Evolutionary conservation across 305 asterid genomes (phyloP).

Genomic region (Fraxinus greggii): DNA sequence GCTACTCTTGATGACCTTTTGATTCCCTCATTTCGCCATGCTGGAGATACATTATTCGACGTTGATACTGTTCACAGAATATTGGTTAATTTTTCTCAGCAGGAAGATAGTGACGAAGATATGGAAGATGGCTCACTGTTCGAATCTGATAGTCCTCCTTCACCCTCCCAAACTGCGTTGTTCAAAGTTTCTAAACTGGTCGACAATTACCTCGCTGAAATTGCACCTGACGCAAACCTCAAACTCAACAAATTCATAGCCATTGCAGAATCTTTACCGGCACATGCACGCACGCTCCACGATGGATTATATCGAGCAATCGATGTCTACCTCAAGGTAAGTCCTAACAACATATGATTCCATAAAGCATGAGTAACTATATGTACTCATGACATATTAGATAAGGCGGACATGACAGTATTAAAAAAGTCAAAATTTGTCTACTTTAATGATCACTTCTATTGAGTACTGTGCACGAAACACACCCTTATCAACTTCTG

Average conservation of each 20-base stretch:
- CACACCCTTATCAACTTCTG: background rate
- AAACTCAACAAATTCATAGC: conserved; percentile 75
- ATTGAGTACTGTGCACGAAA: background rate
- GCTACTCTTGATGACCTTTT: conserved; percentile 83
- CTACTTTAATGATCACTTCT: background rate
- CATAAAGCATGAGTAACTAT: background rate
- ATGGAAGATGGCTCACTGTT: conserved; percentile 68
- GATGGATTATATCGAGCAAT: conserved; percentile 81
- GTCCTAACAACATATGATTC: conserved; percentile 19
- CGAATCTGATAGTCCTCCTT: conserved; percentile 55
- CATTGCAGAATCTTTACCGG: conserved; percentile 71
- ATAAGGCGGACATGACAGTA: background rate
- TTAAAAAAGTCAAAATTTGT: background rate
- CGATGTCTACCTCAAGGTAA: conserved; percentile 82
- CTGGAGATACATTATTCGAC: conserved; percentile 78
- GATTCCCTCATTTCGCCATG: conserved; percentile 62
- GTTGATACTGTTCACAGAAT: conserved; percentile 78
- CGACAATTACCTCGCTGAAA: conserved; percentile 74
- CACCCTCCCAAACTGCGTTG: conserved; percentile 72
- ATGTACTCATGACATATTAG: background rate
- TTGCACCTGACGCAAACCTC: conserved; percentile 81
- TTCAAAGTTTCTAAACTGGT: conserved; percentile 74
- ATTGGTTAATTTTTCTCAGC: conserved; percentile 73
- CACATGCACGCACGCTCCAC: conserved; percentile 62
- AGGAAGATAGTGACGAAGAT: conserved; percentile 83